phyloP scores from a whole-genome alignment of 805 yeast species.

The Wickerhamiella parazyma region DNA sequence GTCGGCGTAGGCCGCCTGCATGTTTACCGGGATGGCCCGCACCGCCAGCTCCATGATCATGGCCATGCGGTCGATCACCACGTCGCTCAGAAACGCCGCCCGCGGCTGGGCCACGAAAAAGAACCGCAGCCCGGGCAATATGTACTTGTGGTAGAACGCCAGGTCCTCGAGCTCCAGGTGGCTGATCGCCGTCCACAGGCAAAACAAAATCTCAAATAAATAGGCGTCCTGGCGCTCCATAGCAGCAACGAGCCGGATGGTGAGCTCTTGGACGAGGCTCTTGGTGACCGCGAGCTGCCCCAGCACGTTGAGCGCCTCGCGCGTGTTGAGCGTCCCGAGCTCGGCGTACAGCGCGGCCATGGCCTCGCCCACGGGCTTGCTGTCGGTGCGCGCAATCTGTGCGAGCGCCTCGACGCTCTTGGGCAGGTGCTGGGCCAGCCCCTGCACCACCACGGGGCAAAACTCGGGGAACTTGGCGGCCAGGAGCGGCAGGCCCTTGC shows the following conservation, averaged over 20 bases:
- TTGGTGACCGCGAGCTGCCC: constrained; percentile 25
- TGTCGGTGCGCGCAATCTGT: constrained; percentile 30
- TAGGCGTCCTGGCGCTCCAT: constrained; percentile 13
- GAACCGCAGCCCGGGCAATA: constrained; percentile 3
- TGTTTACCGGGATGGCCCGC: constrained; percentile 14
- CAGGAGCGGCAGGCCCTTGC: constrained; percentile 49
- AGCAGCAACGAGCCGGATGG: constrained; percentile 27
- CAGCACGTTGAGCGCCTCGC: constrained; percentile 23
- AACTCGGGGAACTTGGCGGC: constrained; percentile 23
- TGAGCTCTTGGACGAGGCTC: constrained; percentile 28
- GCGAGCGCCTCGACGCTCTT: constrained; percentile 44
- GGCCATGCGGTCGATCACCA: constrained; percentile 15
- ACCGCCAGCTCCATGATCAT: constrained; percentile 19
- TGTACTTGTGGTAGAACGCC: constrained; percentile 12
- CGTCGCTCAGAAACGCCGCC: constrained; percentile 6
- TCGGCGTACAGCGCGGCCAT: constrained; percentile 39
- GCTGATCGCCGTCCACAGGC: constrained; percentile 20
- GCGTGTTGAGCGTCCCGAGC: constrained; percentile 33
- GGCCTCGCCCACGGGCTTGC: constrained; percentile 36
- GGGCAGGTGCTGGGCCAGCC: constrained; percentile 25
- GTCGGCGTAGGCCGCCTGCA: constrained; percentile 13
- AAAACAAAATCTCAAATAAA: constrained; percentile 19
- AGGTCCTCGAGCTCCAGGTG: constrained; percentile 15
- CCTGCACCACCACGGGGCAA: constrained; percentile 15
- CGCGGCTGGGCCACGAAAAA: background rate